Base-by-base conservation (phyloP, 2,329 filamentous ascomycete species). In the Lithohypha guttulata region DNA sequence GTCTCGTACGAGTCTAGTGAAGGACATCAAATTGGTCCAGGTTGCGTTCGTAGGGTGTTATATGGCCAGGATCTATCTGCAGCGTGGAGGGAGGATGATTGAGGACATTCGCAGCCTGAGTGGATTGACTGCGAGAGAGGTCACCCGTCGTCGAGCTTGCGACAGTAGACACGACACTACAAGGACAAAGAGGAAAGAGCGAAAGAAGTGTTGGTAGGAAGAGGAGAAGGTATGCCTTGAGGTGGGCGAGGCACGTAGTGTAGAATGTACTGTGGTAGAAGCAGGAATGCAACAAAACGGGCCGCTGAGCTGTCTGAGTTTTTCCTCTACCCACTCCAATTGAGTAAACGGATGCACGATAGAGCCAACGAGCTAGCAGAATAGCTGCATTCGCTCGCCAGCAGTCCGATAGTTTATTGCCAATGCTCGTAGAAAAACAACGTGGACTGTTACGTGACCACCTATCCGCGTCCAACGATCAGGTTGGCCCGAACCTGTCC, bases 241-340 rank as follows among this genome's bases (percentile, higher is more conserved):
- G 13, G 29, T 11, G 17, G n/a, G 11, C 13, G 13, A 4, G n/a
- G n/a, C n/a, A n/a, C n/a, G n/a, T n/a, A n/a, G n/a, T n/a, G n/a
- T n/a, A n/a, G n/a, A n/a, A n/a, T n/a, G n/a, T n/a, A n/a, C n/a
- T n/a, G 9, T 14, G 4, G 26, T 14, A 28, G 26, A 4, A 28
- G 26, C 26, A 28, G 26, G 26, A 14, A 28, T 28, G 26, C 9
- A 17, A 30, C 20, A 15, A 13, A 13, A 37, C 14, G 26, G 34
- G 20, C 19, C 28, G 11, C 23, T 37, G 34, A 37, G 26, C 21
- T 37, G 34, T 37, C 34, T 37, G 14, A 37, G 23, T 37, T 37
- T 37, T 37, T 22, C 20, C 23, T 37, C 9, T 26, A 17, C 13
- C 20, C 20, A 10, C 4, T 8, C 19, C 25, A 36, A 17, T 36